Evolutionary conservation across 1,139 yeast species (phyloP).

Genomic region (Lodderomyces oxycetoniae): DNA sequence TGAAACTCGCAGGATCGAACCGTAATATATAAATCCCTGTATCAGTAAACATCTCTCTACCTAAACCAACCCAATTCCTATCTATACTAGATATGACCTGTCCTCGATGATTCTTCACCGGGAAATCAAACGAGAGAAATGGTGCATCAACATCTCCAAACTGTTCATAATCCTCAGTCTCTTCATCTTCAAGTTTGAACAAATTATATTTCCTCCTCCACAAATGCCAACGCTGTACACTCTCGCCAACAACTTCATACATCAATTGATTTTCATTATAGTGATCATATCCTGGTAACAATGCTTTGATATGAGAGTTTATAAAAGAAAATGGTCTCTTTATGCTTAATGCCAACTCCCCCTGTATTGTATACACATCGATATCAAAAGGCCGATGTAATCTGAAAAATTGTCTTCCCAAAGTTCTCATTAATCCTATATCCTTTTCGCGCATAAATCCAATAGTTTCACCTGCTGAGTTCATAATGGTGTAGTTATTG

Average conservation of each 20-base stretch:
- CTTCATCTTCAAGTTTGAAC: slow-evolving; percentile 50
- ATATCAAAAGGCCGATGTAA: slow-evolving; percentile 85
- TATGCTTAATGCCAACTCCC: slow-evolving; percentile 64
- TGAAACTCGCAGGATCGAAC: slow-evolving; percentile 69
- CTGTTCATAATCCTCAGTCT: slow-evolving; percentile 51
- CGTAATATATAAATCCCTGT: slow-evolving; percentile 86
- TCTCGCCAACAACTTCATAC: slow-evolving; percentile 68
- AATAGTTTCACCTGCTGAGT: slow-evolving; percentile 64
- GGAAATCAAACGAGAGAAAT: slow-evolving; percentile 80
- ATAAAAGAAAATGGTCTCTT: slow-evolving; percentile 81
- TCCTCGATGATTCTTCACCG: slow-evolving; percentile 57
- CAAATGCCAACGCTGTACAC: slow-evolving; percentile 88
- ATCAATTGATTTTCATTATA: slow-evolving; percentile 26
- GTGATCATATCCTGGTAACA: slow-evolving; percentile 50
- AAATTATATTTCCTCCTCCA: slow-evolving; percentile 88
- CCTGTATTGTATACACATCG: slow-evolving; percentile 69
- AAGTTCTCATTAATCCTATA: slow-evolving; percentile 58
- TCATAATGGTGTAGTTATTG: slow-evolving; percentile 70
- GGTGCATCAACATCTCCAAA: slow-evolving; percentile 88
- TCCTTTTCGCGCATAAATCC: slow-evolving; percentile 85
- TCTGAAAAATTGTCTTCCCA: slow-evolving; percentile 76
- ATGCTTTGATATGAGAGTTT: slow-evolving; percentile 79
- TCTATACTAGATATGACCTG: slow-evolving; percentile 71
- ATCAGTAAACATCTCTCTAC: slow-evolving; percentile 88
- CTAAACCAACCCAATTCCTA: slow-evolving; percentile 92